Conservation (phyloP, 129 eudicot species). For the Glebionis coronaria region DNA sequence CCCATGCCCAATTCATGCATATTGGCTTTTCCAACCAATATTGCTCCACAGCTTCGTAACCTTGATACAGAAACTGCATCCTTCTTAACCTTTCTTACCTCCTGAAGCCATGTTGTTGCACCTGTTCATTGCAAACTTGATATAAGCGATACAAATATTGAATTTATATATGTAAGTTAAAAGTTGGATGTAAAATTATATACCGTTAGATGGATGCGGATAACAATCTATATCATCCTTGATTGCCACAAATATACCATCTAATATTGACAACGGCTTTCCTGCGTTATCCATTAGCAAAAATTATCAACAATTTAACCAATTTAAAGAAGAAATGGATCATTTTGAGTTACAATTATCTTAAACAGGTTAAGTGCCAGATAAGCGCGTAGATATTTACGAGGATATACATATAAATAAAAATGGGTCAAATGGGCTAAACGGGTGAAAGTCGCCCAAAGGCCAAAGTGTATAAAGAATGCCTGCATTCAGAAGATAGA, state of each 20-base stretch:
- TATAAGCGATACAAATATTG: conserved; percentile 11
- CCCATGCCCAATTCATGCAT: conserved; percentile 99
- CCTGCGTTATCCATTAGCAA: conserved; percentile 50
- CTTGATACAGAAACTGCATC: conserved; percentile 87
- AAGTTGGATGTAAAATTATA: not conserved
- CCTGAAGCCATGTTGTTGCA: conserved; percentile 84
- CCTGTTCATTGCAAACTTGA: conserved; percentile 50
- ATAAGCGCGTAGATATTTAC: not conserved
- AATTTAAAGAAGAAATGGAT: conserved; percentile 1
- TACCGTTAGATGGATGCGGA: conserved; percentile 88
- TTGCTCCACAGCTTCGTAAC: conserved; percentile 81
- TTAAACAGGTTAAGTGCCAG: not conserved
- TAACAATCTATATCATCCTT: conserved; percentile 96
- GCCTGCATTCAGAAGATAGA: not conserved
- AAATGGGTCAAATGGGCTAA: conserved; percentile 1
- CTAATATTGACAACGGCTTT: conserved; percentile 74
- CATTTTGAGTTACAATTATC: not conserved
- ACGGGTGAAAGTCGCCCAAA: not conserved
- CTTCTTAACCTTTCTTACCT: conserved; percentile 60
- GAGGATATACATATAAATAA: not conserved
- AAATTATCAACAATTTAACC: conserved; percentile 5
- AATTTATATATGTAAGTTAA: conserved; percentile 6
- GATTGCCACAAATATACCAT: conserved; percentile 92
- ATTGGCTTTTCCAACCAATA: conserved; percentile 94
- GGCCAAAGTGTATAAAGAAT: not conserved